A percentile compares a stretch with the other conserved stretches of the same genome.
Conservation (phyloP, 495 filamentous ascomycete species). For the Cercophora scortea region DNA sequence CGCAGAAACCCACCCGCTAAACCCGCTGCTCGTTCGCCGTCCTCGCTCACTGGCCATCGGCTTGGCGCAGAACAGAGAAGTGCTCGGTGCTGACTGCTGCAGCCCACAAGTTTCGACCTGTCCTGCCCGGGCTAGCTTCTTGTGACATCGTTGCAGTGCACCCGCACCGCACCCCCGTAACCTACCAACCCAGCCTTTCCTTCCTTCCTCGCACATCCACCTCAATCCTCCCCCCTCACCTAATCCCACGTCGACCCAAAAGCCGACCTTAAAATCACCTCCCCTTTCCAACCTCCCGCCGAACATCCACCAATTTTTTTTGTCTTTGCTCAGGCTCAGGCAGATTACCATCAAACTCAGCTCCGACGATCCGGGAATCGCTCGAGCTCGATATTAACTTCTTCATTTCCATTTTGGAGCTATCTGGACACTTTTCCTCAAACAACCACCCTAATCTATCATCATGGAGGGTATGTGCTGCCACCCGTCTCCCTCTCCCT, state of each 20-base stretch:
- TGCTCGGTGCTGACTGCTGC: conserved; percentile 4
- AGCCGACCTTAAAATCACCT: conserved; percentile 46
- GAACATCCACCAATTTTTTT: conserved; percentile 26
- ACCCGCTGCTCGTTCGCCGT: background rate
- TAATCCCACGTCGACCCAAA: conserved; percentile 26
- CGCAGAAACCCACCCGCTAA: conserved; percentile 7
- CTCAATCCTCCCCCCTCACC: conserved; percentile 15
- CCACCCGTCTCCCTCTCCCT: conserved; percentile 6
- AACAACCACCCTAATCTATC: conserved; percentile 36
- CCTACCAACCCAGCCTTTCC: conserved; percentile 11
- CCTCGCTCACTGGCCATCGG: conserved; percentile 11
- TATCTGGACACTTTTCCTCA: conserved; percentile 24
- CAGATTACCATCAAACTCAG: conserved; percentile 26
- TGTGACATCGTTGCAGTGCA: conserved; percentile 23
- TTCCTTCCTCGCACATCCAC: conserved; percentile 23
- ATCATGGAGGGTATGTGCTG: conserved; percentile 44
- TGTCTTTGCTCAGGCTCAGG: conserved; percentile 29
- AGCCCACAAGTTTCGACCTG: conserved; percentile 7
- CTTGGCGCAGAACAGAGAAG: no score
- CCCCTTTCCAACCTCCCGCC: conserved; percentile 38
- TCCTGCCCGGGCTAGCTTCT: background rate
- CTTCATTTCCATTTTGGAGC: conserved; percentile 22
- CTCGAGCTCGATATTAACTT: conserved; percentile 30
- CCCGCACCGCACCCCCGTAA: conserved; percentile 1
- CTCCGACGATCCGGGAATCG: conserved; percentile 39